Percentiles rank a stretch among this genome's conserved stretches.
Conservation (phyloP, 2,329 filamentous ascomycete species). For the Verticillium nonalfalfae region DNA sequence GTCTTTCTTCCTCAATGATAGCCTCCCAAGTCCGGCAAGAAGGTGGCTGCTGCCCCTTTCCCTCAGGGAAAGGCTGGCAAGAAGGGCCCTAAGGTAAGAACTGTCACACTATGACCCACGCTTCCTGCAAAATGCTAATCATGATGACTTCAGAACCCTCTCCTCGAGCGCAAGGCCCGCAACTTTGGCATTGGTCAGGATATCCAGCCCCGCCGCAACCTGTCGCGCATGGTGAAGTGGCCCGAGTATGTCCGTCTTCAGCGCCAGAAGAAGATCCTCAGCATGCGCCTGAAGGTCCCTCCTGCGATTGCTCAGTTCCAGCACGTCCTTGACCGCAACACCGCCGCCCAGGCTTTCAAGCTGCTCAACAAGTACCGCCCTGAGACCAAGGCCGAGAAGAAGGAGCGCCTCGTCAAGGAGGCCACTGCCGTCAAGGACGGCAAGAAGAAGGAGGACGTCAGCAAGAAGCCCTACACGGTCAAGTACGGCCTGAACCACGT, state of each 20-base stretch:
- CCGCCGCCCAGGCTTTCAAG: constrained; percentile 96
- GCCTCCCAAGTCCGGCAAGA: constrained; percentile 98
- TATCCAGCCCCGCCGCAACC: constrained; percentile 93
- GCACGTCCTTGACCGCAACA: constrained; percentile 94
- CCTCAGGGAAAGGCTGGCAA: constrained; percentile 89
- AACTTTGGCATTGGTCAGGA: constrained; percentile 99
- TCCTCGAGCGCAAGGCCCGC: constrained; percentile 94
- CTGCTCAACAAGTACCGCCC: constrained; percentile 99
- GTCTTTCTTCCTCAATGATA: constrained; percentile 99
- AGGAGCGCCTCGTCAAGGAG: constrained; percentile 98
- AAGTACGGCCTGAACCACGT: constrained; percentile 99
- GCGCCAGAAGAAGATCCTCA: constrained; percentile 90
- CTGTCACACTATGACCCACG: neutral
- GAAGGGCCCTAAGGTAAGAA: constrained; percentile 93
- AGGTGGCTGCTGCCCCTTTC: constrained; percentile 95
- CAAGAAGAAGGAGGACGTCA: constrained; percentile 99
- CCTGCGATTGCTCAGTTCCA: constrained; percentile 97
- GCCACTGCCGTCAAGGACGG: constrained; percentile 95
- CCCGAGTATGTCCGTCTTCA: constrained; percentile 98
- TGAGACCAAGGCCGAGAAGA: constrained; percentile 99
- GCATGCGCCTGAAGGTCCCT: constrained; percentile 97
- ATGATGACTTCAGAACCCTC: constrained; percentile 69
- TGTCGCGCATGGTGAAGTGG: constrained; percentile 99
- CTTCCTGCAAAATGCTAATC: constrained; percentile 11
- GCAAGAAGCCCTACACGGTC: constrained; percentile 99